phyloP scores from a whole-genome alignment of 345 rosid species.

The Lumnitzera littorea region DNA sequence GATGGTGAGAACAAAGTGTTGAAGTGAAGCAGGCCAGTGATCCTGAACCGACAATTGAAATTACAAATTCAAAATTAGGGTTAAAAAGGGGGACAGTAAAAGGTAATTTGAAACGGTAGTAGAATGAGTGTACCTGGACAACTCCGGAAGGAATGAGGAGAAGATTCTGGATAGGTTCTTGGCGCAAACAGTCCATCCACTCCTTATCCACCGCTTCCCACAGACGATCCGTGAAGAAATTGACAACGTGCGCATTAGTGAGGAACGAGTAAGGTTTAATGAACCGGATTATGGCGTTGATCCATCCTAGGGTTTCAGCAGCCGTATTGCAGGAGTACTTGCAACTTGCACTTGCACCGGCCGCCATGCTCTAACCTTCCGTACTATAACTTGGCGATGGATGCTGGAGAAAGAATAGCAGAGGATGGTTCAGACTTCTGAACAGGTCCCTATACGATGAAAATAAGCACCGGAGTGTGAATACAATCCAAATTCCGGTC shows the following conservation, averaged over 20 bases:
- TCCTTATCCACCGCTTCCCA: slow-evolving; percentile 74
- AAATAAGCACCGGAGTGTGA: too few relatives aligned
- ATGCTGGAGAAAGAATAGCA: too few relatives aligned
- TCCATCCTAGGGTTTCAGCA: slow-evolving; percentile 63
- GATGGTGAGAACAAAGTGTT: slow-evolving; percentile 47
- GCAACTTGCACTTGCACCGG: slow-evolving; percentile 1
- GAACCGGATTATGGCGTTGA: slow-evolving; percentile 54
- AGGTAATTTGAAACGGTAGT: too few relatives aligned
- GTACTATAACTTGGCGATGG: too few relatives aligned
- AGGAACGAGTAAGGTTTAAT: slow-evolving; percentile 45
- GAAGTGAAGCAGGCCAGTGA: slow-evolving; percentile 82
- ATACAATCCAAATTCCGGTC: too few relatives aligned
- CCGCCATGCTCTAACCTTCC: too few relatives aligned
- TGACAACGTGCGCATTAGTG: slow-evolving; percentile 63
- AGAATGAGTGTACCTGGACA: slow-evolving; percentile 34
- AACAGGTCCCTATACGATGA: too few relatives aligned
- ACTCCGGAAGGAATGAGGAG: slow-evolving; percentile 69
- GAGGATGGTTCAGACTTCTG: too few relatives aligned
- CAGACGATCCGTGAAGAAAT: slow-evolving; percentile 69
- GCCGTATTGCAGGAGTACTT: slow-evolving; percentile 58
- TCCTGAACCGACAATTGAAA: slow-evolving; percentile 27
- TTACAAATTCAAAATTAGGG: too few relatives aligned
- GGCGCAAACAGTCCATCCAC: slow-evolving; percentile 68
- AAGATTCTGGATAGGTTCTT: slow-evolving; percentile 52
- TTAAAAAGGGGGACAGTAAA: too few relatives aligned